Base-by-base conservation (phyloP, 2,329 filamentous ascomycete genomes). In the Ophiocordyceps camponoti-leonardi region DNA sequence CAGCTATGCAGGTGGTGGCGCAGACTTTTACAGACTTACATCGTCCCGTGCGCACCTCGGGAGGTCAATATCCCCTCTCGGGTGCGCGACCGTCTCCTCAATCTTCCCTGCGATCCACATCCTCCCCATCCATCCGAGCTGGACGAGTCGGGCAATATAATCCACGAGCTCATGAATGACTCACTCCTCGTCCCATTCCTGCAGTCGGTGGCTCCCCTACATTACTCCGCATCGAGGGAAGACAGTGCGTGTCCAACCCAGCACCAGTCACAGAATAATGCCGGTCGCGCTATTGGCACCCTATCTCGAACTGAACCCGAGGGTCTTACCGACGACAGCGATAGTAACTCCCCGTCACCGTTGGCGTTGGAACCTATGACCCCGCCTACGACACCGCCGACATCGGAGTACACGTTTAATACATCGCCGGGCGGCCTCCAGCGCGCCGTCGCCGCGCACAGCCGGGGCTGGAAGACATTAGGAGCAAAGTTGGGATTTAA, bases 101-200 rank as follows among this genome's bases (percentile, higher is more conserved):
- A 69, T 40, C 50, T 64, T n/a, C 54, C 58, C 7, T 56, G 48
- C 35, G 70, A 83, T 39, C 72, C 77, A 8, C 66, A 70, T 0
- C 86, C 90, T 7, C 82, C 81, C 6, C 67, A 77, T 48, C 88
- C 92, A 1, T 76, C 81, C 39, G 76, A 79, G 46, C 69, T 98
- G 16, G 83, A 93, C 49, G 75, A 84, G 44, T 87, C 92, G 19
- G 83, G 94, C 22, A 75, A 76, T 49, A 93, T 94, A 49, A 85
- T 95, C 39, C 88, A 90, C 61, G 92, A 96, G 54, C 69, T 98
- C 46, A 96, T 98, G 88, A 93, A 94, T 55, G 92, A 96, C 60
- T 95, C 88, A 4, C 85, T 96, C 0, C 71, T 96, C 44, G 80
- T 94, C 1, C 88, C 90, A 0, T 98, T 96, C 58, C 72, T 96